Percentiles rank a stretch among this genome's conserved stretches.
These are phyloP conservation scores for Linaria vulgaris DNA, from an alignment of 257 asterid species.

Conservation along the genomic window DNA sequence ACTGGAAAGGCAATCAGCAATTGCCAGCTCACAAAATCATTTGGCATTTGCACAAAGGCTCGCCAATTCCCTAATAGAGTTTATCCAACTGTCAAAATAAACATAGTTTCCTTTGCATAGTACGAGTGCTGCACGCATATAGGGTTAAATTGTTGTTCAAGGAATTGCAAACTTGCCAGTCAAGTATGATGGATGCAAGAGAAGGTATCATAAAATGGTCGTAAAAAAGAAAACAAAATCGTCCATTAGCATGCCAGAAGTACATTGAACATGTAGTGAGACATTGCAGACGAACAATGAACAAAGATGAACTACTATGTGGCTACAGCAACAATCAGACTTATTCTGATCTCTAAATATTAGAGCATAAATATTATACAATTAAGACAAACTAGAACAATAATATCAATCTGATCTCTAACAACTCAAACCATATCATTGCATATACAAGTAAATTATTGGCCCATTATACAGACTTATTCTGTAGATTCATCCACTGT, in stretches of 20 bases:
- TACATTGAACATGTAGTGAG: constrained; percentile 5
- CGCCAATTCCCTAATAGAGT: neutral
- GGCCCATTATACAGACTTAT: neutral
- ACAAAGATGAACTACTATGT: constrained; percentile 5
- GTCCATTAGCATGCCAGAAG: neutral
- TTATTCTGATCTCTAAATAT: neutral
- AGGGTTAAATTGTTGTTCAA: neutral
- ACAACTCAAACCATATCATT: neutral
- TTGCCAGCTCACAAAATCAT: constrained; percentile 3
- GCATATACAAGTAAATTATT: neutral
- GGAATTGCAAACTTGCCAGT: constrained; percentile 6
- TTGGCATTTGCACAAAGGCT: neutral
- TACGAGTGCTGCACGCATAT: neutral
- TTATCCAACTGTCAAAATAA: too few relatives aligned
- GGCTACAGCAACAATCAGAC: neutral
- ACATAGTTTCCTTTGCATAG: neutral
- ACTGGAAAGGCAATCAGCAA: constrained; percentile 10
- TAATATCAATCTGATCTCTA: neutral
- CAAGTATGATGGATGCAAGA: constrained; percentile 8
- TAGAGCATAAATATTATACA: neutral
- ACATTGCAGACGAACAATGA: neutral
- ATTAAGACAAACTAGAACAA: neutral
- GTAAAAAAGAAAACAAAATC: neutral
- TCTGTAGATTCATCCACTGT: neutral
- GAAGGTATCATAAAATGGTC: neutral